Conservation (phyloP, 805 yeast species). For the Yarrowia divulgata region DNA sequence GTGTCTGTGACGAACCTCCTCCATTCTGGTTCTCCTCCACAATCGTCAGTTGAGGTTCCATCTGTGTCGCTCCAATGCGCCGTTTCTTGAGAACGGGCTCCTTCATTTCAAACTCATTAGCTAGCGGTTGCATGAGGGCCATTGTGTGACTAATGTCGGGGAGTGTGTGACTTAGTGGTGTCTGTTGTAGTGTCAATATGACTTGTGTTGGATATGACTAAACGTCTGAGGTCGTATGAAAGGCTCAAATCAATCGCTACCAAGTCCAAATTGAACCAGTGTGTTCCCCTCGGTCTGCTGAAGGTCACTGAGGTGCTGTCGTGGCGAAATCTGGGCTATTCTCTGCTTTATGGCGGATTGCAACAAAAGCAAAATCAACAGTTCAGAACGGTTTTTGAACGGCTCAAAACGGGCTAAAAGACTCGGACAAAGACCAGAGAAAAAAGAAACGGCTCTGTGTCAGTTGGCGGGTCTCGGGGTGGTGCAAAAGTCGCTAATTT, state of each 20-base stretch:
- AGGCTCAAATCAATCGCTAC: no score
- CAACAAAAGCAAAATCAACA: neutral
- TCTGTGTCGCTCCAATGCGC: slow-evolving; percentile 28
- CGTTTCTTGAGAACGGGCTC: slow-evolving; percentile 28
- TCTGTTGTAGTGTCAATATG: neutral
- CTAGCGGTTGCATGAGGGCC: slow-evolving; percentile 32
- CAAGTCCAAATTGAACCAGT: no score
- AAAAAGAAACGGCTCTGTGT: neutral
- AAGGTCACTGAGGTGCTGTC: neutral
- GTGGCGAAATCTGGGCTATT: neutral
- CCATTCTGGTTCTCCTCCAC: neutral
- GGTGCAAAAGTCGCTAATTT: no score
- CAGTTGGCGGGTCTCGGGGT: neutral
- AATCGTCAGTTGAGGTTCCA: slow-evolving; percentile 22
- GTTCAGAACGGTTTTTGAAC: no score
- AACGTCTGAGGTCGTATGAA: no score
- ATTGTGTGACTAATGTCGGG: neutral
- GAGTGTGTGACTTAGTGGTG: neutral
- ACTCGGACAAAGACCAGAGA: neutral
- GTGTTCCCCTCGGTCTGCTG: no score
- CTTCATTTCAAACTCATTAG: slow-evolving; percentile 29
- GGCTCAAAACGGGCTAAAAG: no score
- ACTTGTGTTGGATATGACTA: no score
- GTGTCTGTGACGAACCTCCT: neutral
- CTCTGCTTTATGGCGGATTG: neutral